Conservation (phyloP, 1,139 yeast genomes). For the Starmera stellimalicola region DNA sequence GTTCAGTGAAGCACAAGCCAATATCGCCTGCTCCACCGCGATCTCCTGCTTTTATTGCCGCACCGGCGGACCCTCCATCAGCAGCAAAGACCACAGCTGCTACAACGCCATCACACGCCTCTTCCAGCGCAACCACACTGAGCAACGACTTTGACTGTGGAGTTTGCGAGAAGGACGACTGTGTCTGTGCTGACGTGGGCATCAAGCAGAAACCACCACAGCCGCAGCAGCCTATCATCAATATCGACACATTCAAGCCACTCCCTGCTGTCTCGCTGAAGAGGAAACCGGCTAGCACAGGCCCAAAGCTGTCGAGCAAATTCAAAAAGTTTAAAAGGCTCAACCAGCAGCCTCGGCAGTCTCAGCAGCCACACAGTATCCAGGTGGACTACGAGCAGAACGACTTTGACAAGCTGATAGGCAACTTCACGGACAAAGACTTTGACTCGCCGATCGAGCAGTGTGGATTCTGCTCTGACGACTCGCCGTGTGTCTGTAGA, state of each 20-base stretch:
- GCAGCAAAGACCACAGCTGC: background rate
- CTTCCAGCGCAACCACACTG: conserved; percentile 14
- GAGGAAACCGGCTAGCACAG: conserved; percentile 25
- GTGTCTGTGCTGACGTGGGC: conserved; percentile 63
- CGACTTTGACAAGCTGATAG: conserved; percentile 17
- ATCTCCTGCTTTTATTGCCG: background rate
- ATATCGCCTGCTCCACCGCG: background rate
- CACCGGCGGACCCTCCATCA: background rate
- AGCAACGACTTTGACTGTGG: conserved; percentile 40
- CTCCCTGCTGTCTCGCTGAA: conserved; percentile 53
- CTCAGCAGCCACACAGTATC: conserved; percentile 3
- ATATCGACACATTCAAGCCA: conserved; percentile 37
- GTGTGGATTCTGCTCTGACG: conserved; percentile 92
- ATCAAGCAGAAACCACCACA: conserved; percentile 24
- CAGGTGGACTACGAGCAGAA: conserved; percentile 11
- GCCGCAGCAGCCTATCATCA: conserved; percentile 3
- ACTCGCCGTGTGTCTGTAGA: conserved; percentile 85
- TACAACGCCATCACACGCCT: background rate
- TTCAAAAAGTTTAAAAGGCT: conserved; percentile 13
- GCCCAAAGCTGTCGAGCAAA: conserved; percentile 15
- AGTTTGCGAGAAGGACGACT: conserved; percentile 59
- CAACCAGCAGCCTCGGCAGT: conserved; percentile 3
- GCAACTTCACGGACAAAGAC: conserved; percentile 23
- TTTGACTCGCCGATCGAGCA: conserved; percentile 52
- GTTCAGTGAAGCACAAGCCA: conserved; percentile 2